Conservation (phyloP, 345 rosid genomes). For the Physaria fendleri region DNA sequence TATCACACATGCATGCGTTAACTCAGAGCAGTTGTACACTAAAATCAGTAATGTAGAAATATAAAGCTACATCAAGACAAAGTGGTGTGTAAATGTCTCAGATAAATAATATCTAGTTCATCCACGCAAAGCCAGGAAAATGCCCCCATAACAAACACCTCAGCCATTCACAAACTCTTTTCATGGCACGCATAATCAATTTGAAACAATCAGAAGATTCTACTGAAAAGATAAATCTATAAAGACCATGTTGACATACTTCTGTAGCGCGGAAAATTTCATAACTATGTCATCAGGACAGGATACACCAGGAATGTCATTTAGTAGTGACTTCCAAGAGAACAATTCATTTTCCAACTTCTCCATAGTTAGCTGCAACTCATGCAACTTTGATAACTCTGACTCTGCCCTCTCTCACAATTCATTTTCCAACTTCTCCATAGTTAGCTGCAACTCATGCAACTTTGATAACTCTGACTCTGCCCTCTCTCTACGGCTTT, state of each 20-base stretch:
- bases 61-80: background rate
- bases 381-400: too few species aligned
- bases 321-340: slow-evolving; percentile 60
- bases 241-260: slow-evolving; percentile 43
- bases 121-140: background rate
- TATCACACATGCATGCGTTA: background rate
- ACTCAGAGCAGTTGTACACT: slow-evolving; percentile 7
- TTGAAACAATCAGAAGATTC: background rate
- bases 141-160: slow-evolving; percentile 2
- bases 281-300: slow-evolving; percentile 61
- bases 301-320: slow-evolving; percentile 69
- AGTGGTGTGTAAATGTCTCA: slow-evolving; percentile 2
- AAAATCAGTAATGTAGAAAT: slow-evolving; percentile 7
- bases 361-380: too few species aligned
- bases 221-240: slow-evolving; percentile 5
- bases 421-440: slow-evolving; percentile 58
- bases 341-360: too few species aligned
- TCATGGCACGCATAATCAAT: slow-evolving; percentile 3
- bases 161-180: background rate
- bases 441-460: slow-evolving; percentile 44
- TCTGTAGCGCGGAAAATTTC: slow-evolving; percentile 65
- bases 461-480: slow-evolving; percentile 59
- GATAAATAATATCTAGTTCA: slow-evolving; percentile 10
- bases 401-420: too few species aligned
- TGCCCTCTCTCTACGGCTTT: slow-evolving; percentile 62